Evolutionary conservation across 768 basidiomycete genomes (phyloP).

Genomic region (Tulasnella sp.): DNA sequence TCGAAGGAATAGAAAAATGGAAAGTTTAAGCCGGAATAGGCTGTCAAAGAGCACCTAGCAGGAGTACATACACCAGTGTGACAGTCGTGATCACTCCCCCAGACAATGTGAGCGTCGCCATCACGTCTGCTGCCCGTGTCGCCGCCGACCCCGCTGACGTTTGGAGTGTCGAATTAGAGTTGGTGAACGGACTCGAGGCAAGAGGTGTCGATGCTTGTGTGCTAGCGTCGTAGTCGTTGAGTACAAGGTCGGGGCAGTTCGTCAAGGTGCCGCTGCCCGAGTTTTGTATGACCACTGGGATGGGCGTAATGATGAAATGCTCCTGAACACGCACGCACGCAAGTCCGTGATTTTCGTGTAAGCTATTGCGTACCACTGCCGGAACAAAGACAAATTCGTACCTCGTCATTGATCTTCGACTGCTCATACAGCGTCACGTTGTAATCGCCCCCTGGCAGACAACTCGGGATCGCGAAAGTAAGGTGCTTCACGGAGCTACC

Average conservation of each 20-base stretch:
- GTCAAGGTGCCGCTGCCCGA: not conserved
- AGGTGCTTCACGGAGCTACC: conserved; percentile 14
- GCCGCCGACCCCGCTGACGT: not conserved
- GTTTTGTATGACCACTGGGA: not conserved
- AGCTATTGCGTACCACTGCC: not conserved
- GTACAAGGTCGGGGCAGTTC: not conserved
- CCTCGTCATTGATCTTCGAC: not conserved
- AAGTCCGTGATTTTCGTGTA: not conserved
- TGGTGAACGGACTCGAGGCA: not conserved
- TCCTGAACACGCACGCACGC: not conserved
- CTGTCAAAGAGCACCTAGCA: not conserved
- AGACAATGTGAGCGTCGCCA: not conserved
- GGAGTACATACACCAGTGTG: not conserved
- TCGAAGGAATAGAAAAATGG: not conserved
- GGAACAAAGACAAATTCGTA: not conserved
- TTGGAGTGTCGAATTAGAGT: not conserved
- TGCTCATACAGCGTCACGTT: conserved; percentile 6
- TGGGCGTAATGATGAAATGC: conserved; percentile 6
- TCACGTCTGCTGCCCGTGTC: not conserved
- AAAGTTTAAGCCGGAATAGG: not conserved
- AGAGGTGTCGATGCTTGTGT: not conserved
- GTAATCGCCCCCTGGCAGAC: conserved; percentile 1
- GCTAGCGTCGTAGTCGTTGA: not conserved
- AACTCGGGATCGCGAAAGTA: not conserved
- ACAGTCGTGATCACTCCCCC: not conserved